phyloP scores from a whole-genome alignment of 371 early-diverging fungal genomes.

The Mucor circinelloides region DNA sequence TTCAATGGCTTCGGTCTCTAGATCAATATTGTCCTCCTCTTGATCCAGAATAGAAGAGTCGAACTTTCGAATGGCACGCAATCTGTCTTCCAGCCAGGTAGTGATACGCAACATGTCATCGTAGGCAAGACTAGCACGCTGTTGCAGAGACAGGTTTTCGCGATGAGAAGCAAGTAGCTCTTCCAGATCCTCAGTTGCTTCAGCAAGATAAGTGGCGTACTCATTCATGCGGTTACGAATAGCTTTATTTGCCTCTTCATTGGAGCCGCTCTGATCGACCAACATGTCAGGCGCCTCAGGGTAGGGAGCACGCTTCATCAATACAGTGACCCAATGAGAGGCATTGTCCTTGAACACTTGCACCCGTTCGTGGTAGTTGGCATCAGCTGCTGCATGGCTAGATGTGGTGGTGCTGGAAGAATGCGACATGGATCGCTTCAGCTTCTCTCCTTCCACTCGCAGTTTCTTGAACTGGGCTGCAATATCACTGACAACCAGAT shows the following conservation, averaged over 20 bases:
- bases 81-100: constrained; percentile 44
- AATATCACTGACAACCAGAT: constrained; percentile 31
- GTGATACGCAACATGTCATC: constrained; percentile 45
- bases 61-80: constrained; percentile 25
- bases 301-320: constrained; percentile 33
- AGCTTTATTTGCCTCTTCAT: constrained; percentile 17
- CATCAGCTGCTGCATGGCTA: neutral
- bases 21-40: constrained; percentile 16
- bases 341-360: constrained; percentile 42
- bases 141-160: constrained; percentile 41
- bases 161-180: constrained; percentile 38
- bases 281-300: constrained; percentile 17
- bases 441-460: constrained; percentile 37
- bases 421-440: constrained; percentile 28
- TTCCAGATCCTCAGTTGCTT: constrained; percentile 36
- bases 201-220: constrained; percentile 24
- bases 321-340: constrained; percentile 34
- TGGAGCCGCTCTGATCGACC: constrained; percentile 15
- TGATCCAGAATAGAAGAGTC: constrained; percentile 22
- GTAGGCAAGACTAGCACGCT: constrained; percentile 36
- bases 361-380: constrained; percentile 22
- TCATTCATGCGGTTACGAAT: constrained; percentile 26
- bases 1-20: constrained; percentile 29
- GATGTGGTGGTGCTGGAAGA: constrained; percentile 2
- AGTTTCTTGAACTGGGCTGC: constrained; percentile 18